Evolutionary conservation across 1,139 yeast species (phyloP), one percentile per base, ranked within the genome.

Genomic region (Citeromyces hawaiiensis): DNA sequence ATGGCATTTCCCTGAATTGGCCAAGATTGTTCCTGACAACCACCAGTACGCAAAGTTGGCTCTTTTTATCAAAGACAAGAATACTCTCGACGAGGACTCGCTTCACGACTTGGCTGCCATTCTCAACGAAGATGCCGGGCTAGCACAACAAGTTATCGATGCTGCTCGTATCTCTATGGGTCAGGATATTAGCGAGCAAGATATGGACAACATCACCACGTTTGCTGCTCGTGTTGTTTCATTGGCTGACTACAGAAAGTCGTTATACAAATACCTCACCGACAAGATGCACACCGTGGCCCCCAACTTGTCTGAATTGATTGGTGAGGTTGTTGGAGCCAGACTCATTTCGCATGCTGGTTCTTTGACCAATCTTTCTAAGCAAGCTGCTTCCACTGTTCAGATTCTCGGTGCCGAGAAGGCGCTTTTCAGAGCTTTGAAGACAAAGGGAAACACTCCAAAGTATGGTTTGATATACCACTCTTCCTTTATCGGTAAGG

Each of bases 1-100:
- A 51, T 91, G 98, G 98, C 98, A 91, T 63, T 91, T 91, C 78
- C 98, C 98, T 43, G 98, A 91, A 68, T 77, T 91, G 70, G 95
- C 96, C 53, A 87, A 86, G 68, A 75, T 91, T 61, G 91, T 87
- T 47, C 80, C 86, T 51, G 98, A 91, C 64, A 88, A 95, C 50
- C 93, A 85, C 56, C 94, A 95, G 41, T 88, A 77, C 60, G 94
- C 94, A 44, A 81, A 93, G 70, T 83, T 87, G 52, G 85, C 68
- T 88, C 88, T 70, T 83, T 83, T 64, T 70, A 74, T 49, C 88
- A 76, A 63, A 96, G 96, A 53, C 79, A 73, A 72, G 88, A 49
- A 86, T 87, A 46, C 68, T 87, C 48, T 72, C 72, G 64, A 85
- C 91, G 59, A 76, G 79, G 66, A 95, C 91, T 67, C 93, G 93